Evolutionary conservation across 2,329 filamentous ascomycete species (phyloP), one percentile per base, ranked within the genome.

Genomic region (Xylaria sp.): DNA sequence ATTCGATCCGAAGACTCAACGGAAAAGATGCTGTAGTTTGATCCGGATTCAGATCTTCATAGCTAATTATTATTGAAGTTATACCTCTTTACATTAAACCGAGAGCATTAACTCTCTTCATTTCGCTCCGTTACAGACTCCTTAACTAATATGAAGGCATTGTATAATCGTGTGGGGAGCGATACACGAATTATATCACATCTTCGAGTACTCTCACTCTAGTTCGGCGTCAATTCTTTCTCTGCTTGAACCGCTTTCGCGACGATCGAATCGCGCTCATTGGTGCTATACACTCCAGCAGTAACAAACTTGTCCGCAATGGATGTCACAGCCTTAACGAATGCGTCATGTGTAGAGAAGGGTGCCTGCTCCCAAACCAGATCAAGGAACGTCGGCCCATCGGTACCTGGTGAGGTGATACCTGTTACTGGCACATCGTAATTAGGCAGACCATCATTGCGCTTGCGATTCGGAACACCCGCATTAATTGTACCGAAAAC

Each of bases 331-430:
- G 70, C 65, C 41, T 70, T 58, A 3, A 78, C 73, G 34, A 78
- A 78, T 3, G 32, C 67, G 10, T 60, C 68, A 15, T 78, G 76
- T 13, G 69, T 65, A 0, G 46, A 69, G 53, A 79, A 78, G n/a
- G 77, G 77, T 36, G 77, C 73, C 46, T 70, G 60, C 34, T 78
- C 77, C 77, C 77, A 78, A 1, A 78, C 63, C 23, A 78, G 10
- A 53, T 78, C 77, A 2, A 78, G 67, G 62, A 79, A 78, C 4
- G 77, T 78, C 55, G 73, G 76, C 39, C 77, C 77, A 58, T 78
- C 77, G 9, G 70, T 70, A 12, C 76, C 77, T 1, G 77, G 77
- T 15, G 72, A 75, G 41, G 55, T 46, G 9, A 78, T 70, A 1
- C 76, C 77, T n/a, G 67, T 36, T 8, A 78, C 77, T 2, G 77